A percentile compares a stretch with the other conserved stretches of the same genome.
Conservation (phyloP, 345 rosid genomes). For the Eucalyptus cladocalyx region DNA sequence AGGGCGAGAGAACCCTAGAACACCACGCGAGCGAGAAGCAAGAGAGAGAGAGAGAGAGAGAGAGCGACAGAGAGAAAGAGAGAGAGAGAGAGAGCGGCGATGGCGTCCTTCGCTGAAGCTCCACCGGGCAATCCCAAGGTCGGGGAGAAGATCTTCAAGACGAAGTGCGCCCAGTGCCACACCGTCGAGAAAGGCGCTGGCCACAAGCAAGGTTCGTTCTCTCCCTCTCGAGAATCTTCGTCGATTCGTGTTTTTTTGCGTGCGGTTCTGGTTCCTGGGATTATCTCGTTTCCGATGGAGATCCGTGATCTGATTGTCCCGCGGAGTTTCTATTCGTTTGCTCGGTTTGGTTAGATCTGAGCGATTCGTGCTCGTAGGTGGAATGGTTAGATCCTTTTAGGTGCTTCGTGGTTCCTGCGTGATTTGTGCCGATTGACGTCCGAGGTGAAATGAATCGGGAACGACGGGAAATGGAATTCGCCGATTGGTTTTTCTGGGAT, state of each 20-base stretch:
- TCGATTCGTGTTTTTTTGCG: too few species aligned
- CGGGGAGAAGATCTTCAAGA: constrained; percentile 88
- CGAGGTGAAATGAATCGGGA: neutral
- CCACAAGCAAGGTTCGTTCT: constrained; percentile 73
- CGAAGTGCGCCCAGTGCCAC: constrained; percentile 82
- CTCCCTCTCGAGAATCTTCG: too few species aligned
- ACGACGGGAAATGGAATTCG: neutral
- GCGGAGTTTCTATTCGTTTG: neutral
- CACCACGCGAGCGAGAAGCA: neutral
- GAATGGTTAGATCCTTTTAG: neutral
- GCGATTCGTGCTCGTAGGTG: neutral
- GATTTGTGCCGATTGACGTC: neutral
- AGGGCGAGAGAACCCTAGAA: neutral
- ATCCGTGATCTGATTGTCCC: neutral
- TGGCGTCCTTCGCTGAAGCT: constrained; percentile 85
- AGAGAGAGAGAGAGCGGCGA: neutral
- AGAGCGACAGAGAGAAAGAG: neutral
- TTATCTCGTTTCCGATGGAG: neutral
- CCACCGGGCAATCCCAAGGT: constrained; percentile 61
- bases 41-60: neutral
- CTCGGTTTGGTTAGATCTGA: neutral
- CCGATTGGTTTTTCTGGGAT: neutral
- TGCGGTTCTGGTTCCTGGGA: neutral
- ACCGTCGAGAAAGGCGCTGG: constrained; percentile 96
- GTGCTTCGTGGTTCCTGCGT: neutral